Percentiles rank a stretch among this genome's conserved stretches.
phyloP scores from a whole-genome alignment of 1,284 basidiomycete species.

The Tylopilus sp. region DNA sequence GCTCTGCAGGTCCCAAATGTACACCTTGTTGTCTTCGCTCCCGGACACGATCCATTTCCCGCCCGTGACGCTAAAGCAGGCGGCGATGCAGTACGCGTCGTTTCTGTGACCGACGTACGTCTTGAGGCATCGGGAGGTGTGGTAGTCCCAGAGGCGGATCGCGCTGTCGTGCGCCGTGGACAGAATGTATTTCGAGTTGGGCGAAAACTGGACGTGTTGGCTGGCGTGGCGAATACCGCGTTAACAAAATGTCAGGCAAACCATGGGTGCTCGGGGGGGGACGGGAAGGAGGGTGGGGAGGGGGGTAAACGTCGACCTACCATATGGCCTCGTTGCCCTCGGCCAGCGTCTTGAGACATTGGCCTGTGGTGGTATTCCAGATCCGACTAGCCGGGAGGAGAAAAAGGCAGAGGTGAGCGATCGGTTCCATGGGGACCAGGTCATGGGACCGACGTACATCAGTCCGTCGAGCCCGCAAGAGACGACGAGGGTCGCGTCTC shows the following conservation, averaged over 20 bases:
- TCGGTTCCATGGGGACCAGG: neutral
- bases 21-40: constrained; percentile 84
- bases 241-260: neutral
- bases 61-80: constrained; percentile 77
- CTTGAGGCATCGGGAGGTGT: constrained; percentile 86
- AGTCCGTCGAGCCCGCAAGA: constrained; percentile 89
- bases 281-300: neutral
- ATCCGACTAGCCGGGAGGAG: constrained; percentile 59
- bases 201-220: constrained; percentile 87
- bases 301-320: constrained; percentile 42
- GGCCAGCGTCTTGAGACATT: constrained; percentile 93
- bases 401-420: constrained; percentile 2
- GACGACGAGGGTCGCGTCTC: constrained; percentile 87
- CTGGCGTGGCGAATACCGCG: constrained; percentile 36
- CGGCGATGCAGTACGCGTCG: constrained; percentile 71
- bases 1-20: constrained; percentile 90
- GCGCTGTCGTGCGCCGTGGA: constrained; percentile 88
- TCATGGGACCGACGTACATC: constrained; percentile 69
- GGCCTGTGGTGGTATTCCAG: constrained; percentile 90
- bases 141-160: constrained; percentile 93
- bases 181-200: constrained; percentile 89
- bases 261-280: neutral
- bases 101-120: constrained; percentile 83
- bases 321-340: constrained; percentile 87
- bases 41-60: constrained; percentile 89